Evolutionary conservation across 306 rosid species (phyloP).

Genomic region (Phaseolus lunatus): DNA sequence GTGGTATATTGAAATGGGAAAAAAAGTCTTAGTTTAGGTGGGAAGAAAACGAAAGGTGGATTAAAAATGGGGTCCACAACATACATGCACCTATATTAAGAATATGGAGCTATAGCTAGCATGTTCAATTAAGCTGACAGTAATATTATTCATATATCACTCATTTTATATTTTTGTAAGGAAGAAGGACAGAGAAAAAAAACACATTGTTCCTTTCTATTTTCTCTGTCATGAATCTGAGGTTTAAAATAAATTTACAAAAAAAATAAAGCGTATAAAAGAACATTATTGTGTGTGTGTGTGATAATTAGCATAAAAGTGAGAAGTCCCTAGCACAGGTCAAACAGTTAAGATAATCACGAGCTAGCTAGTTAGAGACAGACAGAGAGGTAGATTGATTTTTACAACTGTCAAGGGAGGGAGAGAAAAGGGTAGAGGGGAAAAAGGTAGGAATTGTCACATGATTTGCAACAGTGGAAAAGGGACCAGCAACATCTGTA

Average conservation of each 20-base stretch:
- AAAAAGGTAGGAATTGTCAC: conserved; percentile 56
- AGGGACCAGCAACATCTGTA: conserved; percentile 65
- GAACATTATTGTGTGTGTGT: neutral
- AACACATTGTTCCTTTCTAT: neutral
- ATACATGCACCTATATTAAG: conserved; percentile 35
- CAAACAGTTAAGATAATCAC: conserved; percentile 69
- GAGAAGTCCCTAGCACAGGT: conserved; percentile 47
- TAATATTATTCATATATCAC: conserved; percentile 7
- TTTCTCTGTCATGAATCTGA: neutral
- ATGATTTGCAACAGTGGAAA: conserved; percentile 69
- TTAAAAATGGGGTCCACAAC: conserved; percentile 50
- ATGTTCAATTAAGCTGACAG: neutral
- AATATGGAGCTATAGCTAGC: conserved; percentile 17
- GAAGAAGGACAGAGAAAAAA: neutral
- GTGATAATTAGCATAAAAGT: neutral
- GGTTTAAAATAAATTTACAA: neutral
- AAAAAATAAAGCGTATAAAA: neutral
- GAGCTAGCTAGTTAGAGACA: conserved; percentile 43
- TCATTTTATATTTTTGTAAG: neutral
- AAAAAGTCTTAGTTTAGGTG: conserved; percentile 84
- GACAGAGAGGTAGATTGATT: conserved; percentile 44
- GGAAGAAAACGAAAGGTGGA: conserved; percentile 58
- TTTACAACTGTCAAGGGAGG: conserved; percentile 16
- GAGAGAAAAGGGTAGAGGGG: neutral
- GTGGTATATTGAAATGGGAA: conserved; percentile 44